Conservation (phyloP, 371 early-diverging fungal species). For the Conidiobolus incongruus region DNA sequence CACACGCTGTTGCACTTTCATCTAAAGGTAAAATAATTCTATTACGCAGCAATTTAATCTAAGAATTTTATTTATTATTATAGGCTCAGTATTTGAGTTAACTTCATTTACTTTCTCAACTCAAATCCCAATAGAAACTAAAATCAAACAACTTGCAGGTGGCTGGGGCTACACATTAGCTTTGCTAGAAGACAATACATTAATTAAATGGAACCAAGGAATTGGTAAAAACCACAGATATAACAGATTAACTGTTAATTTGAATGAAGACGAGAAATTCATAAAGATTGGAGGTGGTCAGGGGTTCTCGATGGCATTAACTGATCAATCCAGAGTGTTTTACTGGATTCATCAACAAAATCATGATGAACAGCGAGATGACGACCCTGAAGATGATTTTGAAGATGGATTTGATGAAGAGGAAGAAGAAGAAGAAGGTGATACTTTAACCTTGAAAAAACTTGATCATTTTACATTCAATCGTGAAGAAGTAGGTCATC, state of each 20-base stretch:
- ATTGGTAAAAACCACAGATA: not conserved
- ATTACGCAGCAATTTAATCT: too few species aligned
- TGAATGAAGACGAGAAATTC: constrained; percentile 1
- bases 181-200: not conserved
- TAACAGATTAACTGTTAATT: not conserved
- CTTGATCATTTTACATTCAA: too few species aligned
- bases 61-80: too few species aligned
- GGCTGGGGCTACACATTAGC: not conserved
- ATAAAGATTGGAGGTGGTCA: constrained; percentile 2
- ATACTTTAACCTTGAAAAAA: too few species aligned
- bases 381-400: not conserved
- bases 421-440: too few species aligned
- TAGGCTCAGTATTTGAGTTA: too few species aligned
- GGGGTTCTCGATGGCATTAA: not conserved
- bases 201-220: not conserved
- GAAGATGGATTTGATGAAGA: not conserved
- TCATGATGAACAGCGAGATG: too few species aligned
- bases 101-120: too few species aligned
- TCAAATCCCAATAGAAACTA: too few species aligned
- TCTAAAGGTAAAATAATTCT: not conserved
- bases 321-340: not conserved
- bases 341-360: not conserved
- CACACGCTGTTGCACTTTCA: not conserved
- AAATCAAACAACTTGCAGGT: not conserved
- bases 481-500: too few species aligned